Percentiles rank a stretch among this genome's conserved stretches.
phyloP scores from a whole-genome alignment of 192 early-diverging fungal species.

The Coemansia sp. region DNA sequence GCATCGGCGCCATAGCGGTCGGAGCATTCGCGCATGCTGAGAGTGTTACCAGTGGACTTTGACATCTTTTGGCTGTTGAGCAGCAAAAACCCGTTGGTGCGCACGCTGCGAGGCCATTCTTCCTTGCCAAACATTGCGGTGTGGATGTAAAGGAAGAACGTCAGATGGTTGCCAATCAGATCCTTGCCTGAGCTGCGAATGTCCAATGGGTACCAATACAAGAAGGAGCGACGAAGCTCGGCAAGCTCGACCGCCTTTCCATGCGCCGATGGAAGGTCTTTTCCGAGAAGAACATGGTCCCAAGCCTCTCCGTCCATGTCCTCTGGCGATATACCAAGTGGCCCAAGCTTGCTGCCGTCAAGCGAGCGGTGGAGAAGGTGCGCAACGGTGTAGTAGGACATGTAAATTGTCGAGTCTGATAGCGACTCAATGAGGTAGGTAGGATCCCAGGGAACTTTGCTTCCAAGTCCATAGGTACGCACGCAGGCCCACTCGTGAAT shows the following conservation, averaged over 20 bases:
- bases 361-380: constrained; percentile 87
- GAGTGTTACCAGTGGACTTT: constrained; percentile 96
- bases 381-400: constrained; percentile 99
- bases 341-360: constrained; percentile 76
- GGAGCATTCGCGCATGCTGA: constrained; percentile 78
- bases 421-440: constrained; percentile 93
- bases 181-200: constrained; percentile 97
- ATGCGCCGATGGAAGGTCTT: constrained; percentile 57
- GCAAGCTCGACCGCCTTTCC: constrained; percentile 65
- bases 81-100: constrained; percentile 93
- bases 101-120: constrained; percentile 84
- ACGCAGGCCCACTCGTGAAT: constrained; percentile 97
- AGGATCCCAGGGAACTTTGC: constrained; percentile 90
- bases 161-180: constrained; percentile 95
- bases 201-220: constrained; percentile 98
- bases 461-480: constrained; percentile 89
- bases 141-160: constrained; percentile 97
- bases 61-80: constrained; percentile 97
- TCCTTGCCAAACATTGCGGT: constrained; percentile 89
- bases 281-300: constrained; percentile 85
- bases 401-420: constrained; percentile 98
- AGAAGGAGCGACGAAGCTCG: constrained; percentile 81
- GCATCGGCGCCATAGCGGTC: constrained; percentile 94
- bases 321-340: constrained; percentile 71
- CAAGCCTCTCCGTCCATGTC: constrained; percentile 92